Conservation (phyloP, 2,329 filamentous ascomycete species). For the Xylariaceae sp. region DNA sequence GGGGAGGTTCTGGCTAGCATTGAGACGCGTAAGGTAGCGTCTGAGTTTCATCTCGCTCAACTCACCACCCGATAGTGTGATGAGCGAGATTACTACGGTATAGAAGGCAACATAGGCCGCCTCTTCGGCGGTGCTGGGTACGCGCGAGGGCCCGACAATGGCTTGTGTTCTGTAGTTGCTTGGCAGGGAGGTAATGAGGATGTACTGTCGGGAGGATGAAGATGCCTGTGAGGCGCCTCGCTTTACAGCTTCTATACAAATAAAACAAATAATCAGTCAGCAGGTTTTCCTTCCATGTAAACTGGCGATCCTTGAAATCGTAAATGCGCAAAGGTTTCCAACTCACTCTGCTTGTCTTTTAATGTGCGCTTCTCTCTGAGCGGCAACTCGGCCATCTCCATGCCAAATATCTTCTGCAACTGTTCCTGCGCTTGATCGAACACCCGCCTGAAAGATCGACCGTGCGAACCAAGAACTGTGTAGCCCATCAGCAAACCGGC, state of each 20-base stretch:
- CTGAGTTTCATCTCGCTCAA: constrained; percentile 75
- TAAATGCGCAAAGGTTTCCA: background rate
- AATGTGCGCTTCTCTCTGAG: constrained; percentile 74
- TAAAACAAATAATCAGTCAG: constrained; percentile 9
- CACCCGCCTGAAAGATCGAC: constrained; percentile 67
- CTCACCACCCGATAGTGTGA: constrained; percentile 66
- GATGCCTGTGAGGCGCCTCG: constrained; percentile 43
- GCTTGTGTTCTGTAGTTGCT: constrained; percentile 57
- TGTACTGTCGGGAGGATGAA: constrained; percentile 64
- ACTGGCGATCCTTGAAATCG: background rate
- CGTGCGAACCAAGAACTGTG: constrained; percentile 64
- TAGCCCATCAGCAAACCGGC: background rate
- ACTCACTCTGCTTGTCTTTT: constrained; percentile 65
- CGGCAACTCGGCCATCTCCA: constrained; percentile 83
- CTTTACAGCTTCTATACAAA: constrained; percentile 33
- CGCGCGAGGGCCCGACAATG: constrained; percentile 64
- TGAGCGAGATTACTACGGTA: constrained; percentile 71
- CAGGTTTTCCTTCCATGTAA: constrained; percentile 31
- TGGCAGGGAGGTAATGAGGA: constrained; percentile 70
- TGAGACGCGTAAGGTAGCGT: constrained; percentile 67
- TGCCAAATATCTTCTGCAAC: constrained; percentile 73
- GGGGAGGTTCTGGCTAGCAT: constrained; percentile 69
- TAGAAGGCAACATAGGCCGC: constrained; percentile 78
- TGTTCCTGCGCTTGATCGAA: constrained; percentile 72
- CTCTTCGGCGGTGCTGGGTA: constrained; percentile 62